Conservation (phyloP, 2,329 filamentous ascomycete genomes). For the Sclerotinia sclerotiorum region DNA sequence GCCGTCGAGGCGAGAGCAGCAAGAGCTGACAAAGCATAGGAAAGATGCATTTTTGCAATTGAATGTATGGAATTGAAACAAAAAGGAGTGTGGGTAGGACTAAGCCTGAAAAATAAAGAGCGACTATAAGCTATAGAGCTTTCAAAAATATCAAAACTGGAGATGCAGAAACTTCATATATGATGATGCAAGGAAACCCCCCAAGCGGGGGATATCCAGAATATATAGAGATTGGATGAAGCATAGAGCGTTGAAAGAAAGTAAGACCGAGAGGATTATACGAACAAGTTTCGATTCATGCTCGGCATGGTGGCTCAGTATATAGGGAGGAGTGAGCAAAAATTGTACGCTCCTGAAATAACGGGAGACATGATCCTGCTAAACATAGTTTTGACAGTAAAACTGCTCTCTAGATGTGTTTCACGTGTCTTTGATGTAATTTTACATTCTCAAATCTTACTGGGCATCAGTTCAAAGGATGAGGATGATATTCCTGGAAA, state of each 20-base stretch:
- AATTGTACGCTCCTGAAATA: conserved; percentile 18
- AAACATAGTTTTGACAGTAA: not conserved
- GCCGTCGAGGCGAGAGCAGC: conserved; percentile 19
- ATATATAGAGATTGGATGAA: conserved; percentile 4
- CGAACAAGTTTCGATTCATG: conserved; percentile 13
- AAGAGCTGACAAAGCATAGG: conserved; percentile 19
- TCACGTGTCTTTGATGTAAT: conserved; percentile 9
- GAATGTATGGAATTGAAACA: not conserved
- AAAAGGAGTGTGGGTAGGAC: conserved; percentile 21
- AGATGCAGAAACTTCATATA: not conserved
- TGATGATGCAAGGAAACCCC: not conserved
- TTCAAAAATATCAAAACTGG: not conserved
- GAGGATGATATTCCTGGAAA: conserved; percentile 17
- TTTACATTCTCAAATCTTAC: conserved; percentile 10
- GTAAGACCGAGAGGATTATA: not conserved
- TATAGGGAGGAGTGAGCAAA: not conserved
- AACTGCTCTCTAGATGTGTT: not conserved
- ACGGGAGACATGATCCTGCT: conserved; percentile 10
- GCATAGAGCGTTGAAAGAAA: not conserved
- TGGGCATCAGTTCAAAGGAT: conserved; percentile 7
- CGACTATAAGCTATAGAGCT: conserved; percentile 15
- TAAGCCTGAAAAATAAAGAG: conserved; percentile 10
- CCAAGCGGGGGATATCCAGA: not conserved
- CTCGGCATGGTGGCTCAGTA: conserved; percentile 3
- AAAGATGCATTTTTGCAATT: conserved; percentile 18